Base-by-base conservation (phyloP, 768 basidiomycete species). In the Candolleomyces aberdarensis region DNA sequence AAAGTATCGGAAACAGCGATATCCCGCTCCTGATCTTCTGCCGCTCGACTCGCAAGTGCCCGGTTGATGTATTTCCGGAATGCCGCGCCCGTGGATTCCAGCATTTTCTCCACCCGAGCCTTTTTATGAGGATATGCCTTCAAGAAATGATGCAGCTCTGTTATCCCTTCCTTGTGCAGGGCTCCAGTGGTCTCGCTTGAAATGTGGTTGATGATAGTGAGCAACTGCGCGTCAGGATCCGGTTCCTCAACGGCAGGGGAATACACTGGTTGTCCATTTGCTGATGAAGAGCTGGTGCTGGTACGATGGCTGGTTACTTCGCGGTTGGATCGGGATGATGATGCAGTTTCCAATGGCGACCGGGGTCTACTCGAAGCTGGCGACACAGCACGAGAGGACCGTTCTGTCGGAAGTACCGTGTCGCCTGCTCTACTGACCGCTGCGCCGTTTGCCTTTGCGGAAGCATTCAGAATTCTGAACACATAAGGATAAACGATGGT, bases 401-500 rank as follows among this genome's bases (percentile, higher is more conserved):
- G 48, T 17, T 53, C 56, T 3, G 56, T 39, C 26, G 46, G 48
- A 8, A 11, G 36, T 36, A 11, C 8, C 47, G 76, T 72, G 49
- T 72, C 68, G 5, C 67, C 74, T 61, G 74, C 75, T 61, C 78
- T 70, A 63, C 69, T 71, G 31, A 63, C 66, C 39, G 73, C 67
- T 19, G 70, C 74, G 26, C 82, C 80, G 19, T 79, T 70, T 15
- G 74, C 71, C 52, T 79, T 78, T 46, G 78, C 75, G 44, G 83
- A 73, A 2, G 92, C 85, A 68, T 95, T 95, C 29, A 96, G 79
- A 60, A 96, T 94, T 39, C 94, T 86, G 71, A 93, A 94, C 47
- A 97, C 94, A 67, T 96, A 97, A 32, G 94, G 93, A 71, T 96
- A 96, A 19, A 96, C 94, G 64, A 96, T 96, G 8, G 93, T 94